Base-by-base conservation (phyloP, 192 early-diverging fungal species). In the Phycomyces blakesleeanus region DNA sequence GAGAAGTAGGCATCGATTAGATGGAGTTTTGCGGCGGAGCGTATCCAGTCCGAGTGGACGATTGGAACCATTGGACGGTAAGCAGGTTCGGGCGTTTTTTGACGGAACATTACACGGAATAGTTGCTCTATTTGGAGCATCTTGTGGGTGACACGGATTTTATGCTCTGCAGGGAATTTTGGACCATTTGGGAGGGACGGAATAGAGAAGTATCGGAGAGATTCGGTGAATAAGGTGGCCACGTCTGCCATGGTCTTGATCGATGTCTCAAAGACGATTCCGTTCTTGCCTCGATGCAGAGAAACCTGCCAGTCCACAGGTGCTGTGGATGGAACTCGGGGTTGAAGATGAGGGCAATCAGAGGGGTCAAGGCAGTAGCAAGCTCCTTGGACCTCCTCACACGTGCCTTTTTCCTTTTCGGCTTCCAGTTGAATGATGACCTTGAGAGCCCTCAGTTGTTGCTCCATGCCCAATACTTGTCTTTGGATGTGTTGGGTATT, bases 241-340 rank as follows among this genome's bases (percentile, higher is more conserved):
- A 66, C 44, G 21, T 66, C 64, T 49, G 44, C 47, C 51, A 66
- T 66, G 1, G 34, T 66, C 24, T 66, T 66, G 21, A 66, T 66
- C 22, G 56, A 59, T 0, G 56, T 66, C 52, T 66, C 56, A 41
- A 66, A 66, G 21, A 42, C 37, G 0, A 58, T 59, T 18, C 64
- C 64, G 20, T 66, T 57, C 18, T 51, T 12, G 38, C 52, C 50
- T 59, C 55, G 37, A 21, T 57, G 57, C 3, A 66, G 27, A 14
- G 55, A 18, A 4, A 66, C 34, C n/a, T 59, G 57, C 64, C 64
- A 66, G 7, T 66, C 38, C 18, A 8, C 57, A 52, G 24, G 24
- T 29, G 38, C 15, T 9, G 25, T 20, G 10, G 56, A 22, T 2
- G n/a, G 10, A 29, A 24, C 12, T 29, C 20, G 29, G 7, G 59